Evolutionary conservation across 192 early-diverging fungal species (phyloP).

Genomic region (Coemansia sp.): DNA sequence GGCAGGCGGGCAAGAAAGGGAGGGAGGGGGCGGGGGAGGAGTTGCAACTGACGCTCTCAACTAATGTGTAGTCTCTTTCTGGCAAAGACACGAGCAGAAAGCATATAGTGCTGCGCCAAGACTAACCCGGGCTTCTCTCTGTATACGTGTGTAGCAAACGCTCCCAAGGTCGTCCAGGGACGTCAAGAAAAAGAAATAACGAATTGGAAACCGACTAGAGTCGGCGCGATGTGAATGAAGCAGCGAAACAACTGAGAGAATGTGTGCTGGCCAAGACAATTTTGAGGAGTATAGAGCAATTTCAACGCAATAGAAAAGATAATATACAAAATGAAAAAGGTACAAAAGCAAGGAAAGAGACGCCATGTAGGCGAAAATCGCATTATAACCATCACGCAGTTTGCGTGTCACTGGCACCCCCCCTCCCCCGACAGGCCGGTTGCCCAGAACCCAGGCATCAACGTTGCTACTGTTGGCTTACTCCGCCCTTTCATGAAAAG

Average conservation of each 20-base stretch:
- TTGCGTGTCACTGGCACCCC: neutral
- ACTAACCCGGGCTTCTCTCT: neutral
- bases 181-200: neutral
- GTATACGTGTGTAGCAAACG: neutral
- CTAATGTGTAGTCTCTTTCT: neutral
- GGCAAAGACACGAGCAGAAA: neutral
- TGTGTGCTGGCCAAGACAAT: neutral
- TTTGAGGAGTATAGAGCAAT: neutral
- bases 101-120: neutral
- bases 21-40: neutral
- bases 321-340: conserved; percentile 4
- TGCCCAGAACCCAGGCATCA: neutral
- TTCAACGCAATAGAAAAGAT: neutral
- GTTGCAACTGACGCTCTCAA: neutral
- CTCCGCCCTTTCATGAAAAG: too few relatives aligned
- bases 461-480: neutral
- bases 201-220: neutral
- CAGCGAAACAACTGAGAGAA: neutral
- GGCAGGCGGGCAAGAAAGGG: neutral
- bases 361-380: conserved; percentile 2
- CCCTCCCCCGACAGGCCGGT: neutral
- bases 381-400: neutral
- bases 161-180: neutral
- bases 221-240: neutral
- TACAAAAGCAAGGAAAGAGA: conserved; percentile 1